phyloP scores from a whole-genome alignment of 176 grass and related monocot species.

The Musa beccarii region DNA sequence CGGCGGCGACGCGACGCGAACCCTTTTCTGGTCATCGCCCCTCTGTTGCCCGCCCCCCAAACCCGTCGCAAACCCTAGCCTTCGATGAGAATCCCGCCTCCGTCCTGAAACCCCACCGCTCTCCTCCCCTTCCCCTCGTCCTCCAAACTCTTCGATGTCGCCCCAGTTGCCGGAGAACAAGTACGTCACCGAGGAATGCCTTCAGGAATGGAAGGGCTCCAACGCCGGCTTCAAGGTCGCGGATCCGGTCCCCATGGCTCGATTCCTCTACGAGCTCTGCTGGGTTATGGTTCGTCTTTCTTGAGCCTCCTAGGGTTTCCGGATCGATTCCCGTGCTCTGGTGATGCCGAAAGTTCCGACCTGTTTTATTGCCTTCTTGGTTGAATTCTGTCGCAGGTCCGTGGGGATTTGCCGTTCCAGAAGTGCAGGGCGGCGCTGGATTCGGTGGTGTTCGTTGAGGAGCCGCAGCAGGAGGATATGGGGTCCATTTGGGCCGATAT shows the following conservation, averaged over 20 bases:
- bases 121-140: neutral
- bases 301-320: neutral
- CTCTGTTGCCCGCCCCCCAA: constrained; percentile 4
- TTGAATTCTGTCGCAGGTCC: constrained; percentile 35
- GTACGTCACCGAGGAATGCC: constrained; percentile 70
- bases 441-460: constrained; percentile 66
- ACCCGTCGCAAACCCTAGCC: neutral
- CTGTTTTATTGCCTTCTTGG: neutral
- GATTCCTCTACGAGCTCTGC: constrained; percentile 98
- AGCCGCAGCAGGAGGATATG: constrained; percentile 45
- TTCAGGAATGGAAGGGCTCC: constrained; percentile 83
- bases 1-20: constrained; percentile 1
- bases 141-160: constrained; percentile 6
- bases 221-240: constrained; percentile 38
- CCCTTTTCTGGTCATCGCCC: neutral
- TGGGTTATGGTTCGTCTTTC: constrained; percentile 57
- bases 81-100: constrained; percentile 1
- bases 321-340: neutral
- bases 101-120: constrained; percentile 18
- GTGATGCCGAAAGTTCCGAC: constrained; percentile 9
- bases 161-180: constrained; percentile 55
- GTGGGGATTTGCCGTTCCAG: constrained; percentile 66
- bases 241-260: constrained; percentile 81
- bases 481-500: constrained; percentile 77
- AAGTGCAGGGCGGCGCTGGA: constrained; percentile 69